Conservation (phyloP, 2,329 filamentous ascomycete species). For the Verticillium longisporum region DNA sequence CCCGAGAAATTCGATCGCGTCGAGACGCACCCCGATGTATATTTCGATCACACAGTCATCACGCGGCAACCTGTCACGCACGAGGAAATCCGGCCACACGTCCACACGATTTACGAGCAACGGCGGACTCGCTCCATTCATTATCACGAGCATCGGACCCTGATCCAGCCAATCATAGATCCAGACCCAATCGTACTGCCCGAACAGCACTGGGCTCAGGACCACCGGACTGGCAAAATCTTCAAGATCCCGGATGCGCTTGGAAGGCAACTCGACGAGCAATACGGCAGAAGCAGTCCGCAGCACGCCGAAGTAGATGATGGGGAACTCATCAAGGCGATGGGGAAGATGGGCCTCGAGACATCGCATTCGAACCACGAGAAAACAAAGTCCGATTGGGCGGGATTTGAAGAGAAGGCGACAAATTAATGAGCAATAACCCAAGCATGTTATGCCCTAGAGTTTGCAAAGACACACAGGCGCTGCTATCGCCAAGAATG, state of each 20-base stretch:
- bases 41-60: background rate
- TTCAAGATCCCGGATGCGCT: slow-evolving; percentile 1
- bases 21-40: background rate
- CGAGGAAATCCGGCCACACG: background rate
- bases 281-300: background rate
- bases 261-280: background rate
- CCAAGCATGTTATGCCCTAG: no score
- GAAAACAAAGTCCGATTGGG: background rate
- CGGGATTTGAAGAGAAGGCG: no score
- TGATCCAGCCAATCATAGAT: background rate
- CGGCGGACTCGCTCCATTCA: background rate
- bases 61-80: background rate
- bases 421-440: no score
- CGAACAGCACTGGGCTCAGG: background rate
- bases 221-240: background rate
- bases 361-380: background rate
- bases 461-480: no score
- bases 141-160: background rate
- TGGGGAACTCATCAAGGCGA: background rate
- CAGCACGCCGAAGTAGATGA: background rate
- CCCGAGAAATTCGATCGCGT: background rate
- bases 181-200: background rate
- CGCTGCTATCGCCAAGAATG: no score
- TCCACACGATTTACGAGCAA: background rate
- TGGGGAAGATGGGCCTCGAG: background rate